Conservation (phyloP, 208 protist genomes). For the Leishmania lainsoni region DNA sequence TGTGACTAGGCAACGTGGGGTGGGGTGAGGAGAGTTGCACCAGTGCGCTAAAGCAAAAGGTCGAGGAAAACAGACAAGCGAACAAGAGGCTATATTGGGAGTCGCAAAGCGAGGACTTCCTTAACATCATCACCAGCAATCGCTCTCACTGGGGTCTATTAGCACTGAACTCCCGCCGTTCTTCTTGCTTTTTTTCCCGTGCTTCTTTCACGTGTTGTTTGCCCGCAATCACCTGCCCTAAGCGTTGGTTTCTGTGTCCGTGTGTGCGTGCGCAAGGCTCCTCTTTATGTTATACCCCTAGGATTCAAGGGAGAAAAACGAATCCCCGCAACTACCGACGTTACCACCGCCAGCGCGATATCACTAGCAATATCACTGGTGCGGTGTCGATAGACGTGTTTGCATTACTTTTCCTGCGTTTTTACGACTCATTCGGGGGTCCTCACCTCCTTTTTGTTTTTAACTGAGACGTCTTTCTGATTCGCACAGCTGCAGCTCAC, state of each 20-base stretch:
- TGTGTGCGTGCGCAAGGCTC: neutral
- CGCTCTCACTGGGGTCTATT: too few species aligned
- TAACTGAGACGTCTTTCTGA: neutral
- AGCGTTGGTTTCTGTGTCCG: too few species aligned
- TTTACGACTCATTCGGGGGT: neutral
- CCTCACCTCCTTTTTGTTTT: neutral
- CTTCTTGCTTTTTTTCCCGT: too few species aligned
- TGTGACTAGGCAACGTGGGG: too few species aligned
- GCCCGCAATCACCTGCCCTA: too few species aligned
- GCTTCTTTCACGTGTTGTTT: too few species aligned
- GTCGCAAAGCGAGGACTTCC: too few species aligned
- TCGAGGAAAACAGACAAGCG: constrained; percentile 11
- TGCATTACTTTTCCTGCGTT: neutral
- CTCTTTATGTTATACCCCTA: neutral
- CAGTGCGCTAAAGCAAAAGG: neutral
- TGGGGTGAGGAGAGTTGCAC: too few species aligned
- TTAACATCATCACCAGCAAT: too few species aligned
- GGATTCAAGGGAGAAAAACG: neutral
- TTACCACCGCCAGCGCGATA: neutral
- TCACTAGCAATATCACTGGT: too few species aligned
- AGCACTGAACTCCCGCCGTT: too few species aligned
- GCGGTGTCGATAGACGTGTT: neutral
- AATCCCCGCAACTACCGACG: neutral
- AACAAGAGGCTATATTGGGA: neutral
- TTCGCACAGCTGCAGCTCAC: neutral